A percentile compares a stretch with the other conserved stretches of the same genome.
Conservation (phyloP, 2,329 filamentous ascomycete species). For the Arthroderma sp. region DNA sequence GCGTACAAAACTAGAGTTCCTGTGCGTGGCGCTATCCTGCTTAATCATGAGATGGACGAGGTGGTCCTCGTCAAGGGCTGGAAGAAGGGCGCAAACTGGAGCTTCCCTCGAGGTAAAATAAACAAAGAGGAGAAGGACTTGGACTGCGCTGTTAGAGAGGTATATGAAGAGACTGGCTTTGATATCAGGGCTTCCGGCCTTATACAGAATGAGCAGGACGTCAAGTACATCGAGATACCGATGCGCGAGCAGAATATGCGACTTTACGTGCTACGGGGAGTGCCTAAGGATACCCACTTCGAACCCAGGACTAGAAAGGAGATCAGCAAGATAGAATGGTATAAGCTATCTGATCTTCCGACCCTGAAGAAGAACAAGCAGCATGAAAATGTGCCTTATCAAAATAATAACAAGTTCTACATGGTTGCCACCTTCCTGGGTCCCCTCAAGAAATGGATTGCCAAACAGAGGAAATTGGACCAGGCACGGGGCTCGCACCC, state of each 20-base stretch:
- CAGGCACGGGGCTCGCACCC: constrained; percentile 32
- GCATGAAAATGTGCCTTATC: constrained; percentile 30
- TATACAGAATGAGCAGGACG: constrained; percentile 56
- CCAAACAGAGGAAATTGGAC: constrained; percentile 68
- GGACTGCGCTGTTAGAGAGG: constrained; percentile 85
- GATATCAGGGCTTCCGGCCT: constrained; percentile 66
- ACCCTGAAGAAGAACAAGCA: constrained; percentile 63
- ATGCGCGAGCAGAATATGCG: constrained; percentile 90
- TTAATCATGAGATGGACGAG: constrained; percentile 89
- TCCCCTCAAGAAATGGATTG: constrained; percentile 78
- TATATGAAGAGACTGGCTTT: constrained; percentile 91
- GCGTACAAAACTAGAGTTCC: constrained; percentile 91
- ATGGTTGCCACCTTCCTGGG: constrained; percentile 92
- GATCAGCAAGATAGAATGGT: constrained; percentile 96
- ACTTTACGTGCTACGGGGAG: constrained; percentile 79
- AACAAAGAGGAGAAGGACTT: constrained; percentile 93
- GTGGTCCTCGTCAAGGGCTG: constrained; percentile 90
- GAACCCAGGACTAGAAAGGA: constrained; percentile 88
- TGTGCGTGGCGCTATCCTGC: constrained; percentile 82
- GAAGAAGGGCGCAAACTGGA: constrained; percentile 96
- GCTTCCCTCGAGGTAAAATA: constrained; percentile 93
- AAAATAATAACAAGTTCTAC: constrained; percentile 67
- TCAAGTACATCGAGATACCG: constrained; percentile 75
- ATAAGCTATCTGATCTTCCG: constrained; percentile 75
- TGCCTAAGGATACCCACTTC: constrained; percentile 78